phyloP scores from a whole-genome alignment of 371 early-diverging fungal genomes.

The Spraguea lophii region DNA sequence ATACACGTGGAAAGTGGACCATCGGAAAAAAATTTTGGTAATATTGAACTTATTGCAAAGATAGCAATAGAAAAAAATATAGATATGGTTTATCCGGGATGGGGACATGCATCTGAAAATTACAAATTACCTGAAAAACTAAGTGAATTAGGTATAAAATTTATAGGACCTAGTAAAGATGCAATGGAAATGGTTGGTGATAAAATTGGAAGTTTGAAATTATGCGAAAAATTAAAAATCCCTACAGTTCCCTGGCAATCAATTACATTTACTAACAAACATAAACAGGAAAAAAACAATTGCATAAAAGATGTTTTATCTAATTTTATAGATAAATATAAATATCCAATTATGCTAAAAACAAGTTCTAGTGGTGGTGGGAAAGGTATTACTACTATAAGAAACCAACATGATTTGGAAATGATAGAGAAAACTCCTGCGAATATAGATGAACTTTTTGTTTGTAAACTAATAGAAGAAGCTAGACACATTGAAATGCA shows the following conservation, averaged over 20 bases:
- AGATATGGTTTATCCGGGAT: slow-evolving; percentile 59
- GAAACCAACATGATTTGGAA: slow-evolving; percentile 53
- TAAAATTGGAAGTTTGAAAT: slow-evolving; percentile 87
- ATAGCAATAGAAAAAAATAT: slow-evolving; percentile 76
- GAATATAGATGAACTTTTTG: slow-evolving; percentile 72
- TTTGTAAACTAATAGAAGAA: slow-evolving; percentile 71
- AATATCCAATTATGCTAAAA: slow-evolving; percentile 91
- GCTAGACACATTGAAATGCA: slow-evolving; percentile 91
- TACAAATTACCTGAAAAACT: slow-evolving; percentile 69
- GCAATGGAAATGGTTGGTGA: slow-evolving; percentile 89
- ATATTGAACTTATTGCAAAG: slow-evolving; percentile 81
- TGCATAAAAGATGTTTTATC: background rate
- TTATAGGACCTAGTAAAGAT: slow-evolving; percentile 89
- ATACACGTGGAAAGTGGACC: slow-evolving; percentile 82
- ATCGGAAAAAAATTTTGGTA: slow-evolving; percentile 84
- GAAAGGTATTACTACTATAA: slow-evolving; percentile 81
- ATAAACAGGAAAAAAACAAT: background rate
- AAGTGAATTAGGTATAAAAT: slow-evolving; percentile 58
- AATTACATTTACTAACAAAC: too few relatives aligned
- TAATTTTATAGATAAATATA: slow-evolving; percentile 49
- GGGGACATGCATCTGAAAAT: slow-evolving; percentile 97
- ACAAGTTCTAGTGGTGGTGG: slow-evolving; percentile 97
- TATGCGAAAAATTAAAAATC: slow-evolving; percentile 78
- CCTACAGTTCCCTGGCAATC: slow-evolving; percentile 69
- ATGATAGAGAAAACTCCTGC: slow-evolving; percentile 65